phyloP scores from a whole-genome alignment of 2,329 filamentous ascomycete genomes.

The Fonsecaea monophora region DNA sequence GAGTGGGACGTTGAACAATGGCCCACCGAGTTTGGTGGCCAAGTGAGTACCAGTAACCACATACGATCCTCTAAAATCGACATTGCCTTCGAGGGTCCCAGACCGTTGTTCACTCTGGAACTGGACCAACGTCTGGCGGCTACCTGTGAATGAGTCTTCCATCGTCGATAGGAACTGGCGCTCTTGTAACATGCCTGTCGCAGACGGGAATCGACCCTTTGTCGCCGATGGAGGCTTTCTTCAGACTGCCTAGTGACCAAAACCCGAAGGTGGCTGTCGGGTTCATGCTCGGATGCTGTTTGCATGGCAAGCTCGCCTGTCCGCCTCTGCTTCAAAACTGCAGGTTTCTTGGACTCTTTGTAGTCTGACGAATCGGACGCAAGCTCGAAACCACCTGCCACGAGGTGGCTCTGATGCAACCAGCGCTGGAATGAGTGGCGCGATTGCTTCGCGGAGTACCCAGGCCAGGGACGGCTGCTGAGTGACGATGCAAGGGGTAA shows the following conservation, averaged over 20 bases:
- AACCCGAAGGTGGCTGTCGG: not conserved
- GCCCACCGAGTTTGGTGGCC: slow-evolving; percentile 76
- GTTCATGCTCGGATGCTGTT: not conserved
- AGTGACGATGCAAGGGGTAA: not conserved
- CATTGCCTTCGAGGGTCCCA: slow-evolving; percentile 60
- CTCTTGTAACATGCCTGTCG: not conserved
- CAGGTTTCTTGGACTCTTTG: not conserved
- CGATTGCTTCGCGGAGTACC: not conserved
- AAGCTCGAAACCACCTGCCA: not conserved
- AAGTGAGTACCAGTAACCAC: slow-evolving; percentile 82
- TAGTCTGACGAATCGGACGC: not conserved
- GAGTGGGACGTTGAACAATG: slow-evolving; percentile 91
- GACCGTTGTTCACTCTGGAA: slow-evolving; percentile 75
- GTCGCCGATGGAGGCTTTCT: not conserved
- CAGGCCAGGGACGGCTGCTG: not conserved
- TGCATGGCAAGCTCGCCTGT: not conserved
- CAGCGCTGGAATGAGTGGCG: not conserved
- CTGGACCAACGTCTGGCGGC: slow-evolving; percentile 51
- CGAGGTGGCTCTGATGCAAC: not conserved
- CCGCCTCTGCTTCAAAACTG: not conserved
- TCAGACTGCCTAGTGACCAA: not conserved
- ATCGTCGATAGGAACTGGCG: not conserved
- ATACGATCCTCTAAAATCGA: slow-evolving; percentile 67
- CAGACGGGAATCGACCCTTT: not conserved
- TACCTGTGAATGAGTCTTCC: slow-evolving; percentile 1